phyloP scores from a whole-genome alignment of 176 grass and related monocot species.

The Aegilops bicornis region DNA sequence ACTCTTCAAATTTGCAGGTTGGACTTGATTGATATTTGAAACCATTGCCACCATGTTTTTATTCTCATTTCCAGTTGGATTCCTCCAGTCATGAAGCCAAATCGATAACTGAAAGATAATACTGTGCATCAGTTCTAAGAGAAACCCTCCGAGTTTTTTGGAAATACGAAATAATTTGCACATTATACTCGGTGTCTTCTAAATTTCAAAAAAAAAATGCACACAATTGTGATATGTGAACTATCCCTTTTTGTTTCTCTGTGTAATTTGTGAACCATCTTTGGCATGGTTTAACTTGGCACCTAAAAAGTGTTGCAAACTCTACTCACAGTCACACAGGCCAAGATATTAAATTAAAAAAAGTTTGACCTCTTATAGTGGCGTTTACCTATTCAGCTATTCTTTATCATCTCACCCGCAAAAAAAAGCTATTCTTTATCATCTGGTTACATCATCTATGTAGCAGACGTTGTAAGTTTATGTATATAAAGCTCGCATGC shows the following conservation, averaged over 20 bases:
- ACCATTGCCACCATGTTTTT: neutral
- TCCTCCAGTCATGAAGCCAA: neutral
- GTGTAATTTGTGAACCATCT: neutral
- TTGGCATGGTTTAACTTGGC: neutral
- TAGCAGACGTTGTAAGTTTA: neutral
- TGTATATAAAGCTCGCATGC: neutral
- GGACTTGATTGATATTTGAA: constrained; percentile 3
- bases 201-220: neutral
- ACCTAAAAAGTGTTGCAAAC: constrained; percentile 10
- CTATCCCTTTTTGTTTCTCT: neutral
- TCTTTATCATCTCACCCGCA: too few species aligned
- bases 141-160: neutral
- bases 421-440: neutral
- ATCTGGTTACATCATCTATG: constrained; percentile 5
- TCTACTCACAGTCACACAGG: neutral
- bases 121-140: neutral
- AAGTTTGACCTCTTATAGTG: too few species aligned
- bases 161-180: neutral
- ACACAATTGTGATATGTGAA: neutral
- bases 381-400: too few species aligned
- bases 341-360: neutral
- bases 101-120: neutral
- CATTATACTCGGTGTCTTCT: neutral
- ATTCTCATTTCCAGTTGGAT: neutral
- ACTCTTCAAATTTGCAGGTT: constrained; percentile 98